These are phyloP conservation scores for Piromyces sp. DNA, from an alignment of 192 early-diverging fungal species.

Conservation along the genomic window DNA sequence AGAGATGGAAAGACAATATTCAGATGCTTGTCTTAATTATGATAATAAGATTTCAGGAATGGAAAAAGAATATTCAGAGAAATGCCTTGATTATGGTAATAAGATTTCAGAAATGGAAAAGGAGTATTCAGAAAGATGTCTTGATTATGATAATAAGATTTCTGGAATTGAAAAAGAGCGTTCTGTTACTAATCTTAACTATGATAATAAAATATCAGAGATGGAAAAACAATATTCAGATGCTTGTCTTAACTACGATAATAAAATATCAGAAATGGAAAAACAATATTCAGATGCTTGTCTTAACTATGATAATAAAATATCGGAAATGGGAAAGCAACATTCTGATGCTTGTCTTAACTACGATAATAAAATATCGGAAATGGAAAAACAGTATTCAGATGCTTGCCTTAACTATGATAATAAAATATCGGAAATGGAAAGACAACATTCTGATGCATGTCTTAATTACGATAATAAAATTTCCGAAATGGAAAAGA, in stretches of 20 bases:
- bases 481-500: neutral
- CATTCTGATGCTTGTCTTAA: neutral
- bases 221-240: neutral
- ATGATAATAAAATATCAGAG: neutral
- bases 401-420: neutral
- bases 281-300: neutral
- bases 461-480: neutral
- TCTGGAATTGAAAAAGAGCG: neutral
- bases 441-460: neutral
- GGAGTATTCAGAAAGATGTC: too few species aligned
- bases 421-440: neutral
- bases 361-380: neutral
- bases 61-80: neutral
- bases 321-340: neutral
- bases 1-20: neutral
- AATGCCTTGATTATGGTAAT: neutral
- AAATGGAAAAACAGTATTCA: neutral
- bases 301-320: neutral
- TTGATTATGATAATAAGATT: neutral
- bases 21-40: neutral
- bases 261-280: neutral
- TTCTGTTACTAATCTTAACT: neutral
- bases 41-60: neutral
- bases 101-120: neutral
- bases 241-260: neutral